Percentiles rank a stretch among this genome's conserved stretches.
These are phyloP conservation scores for Xylaria multiplex DNA, from an alignment of 2,329 filamentous ascomycete genomes.

Conservation along the genomic window DNA sequence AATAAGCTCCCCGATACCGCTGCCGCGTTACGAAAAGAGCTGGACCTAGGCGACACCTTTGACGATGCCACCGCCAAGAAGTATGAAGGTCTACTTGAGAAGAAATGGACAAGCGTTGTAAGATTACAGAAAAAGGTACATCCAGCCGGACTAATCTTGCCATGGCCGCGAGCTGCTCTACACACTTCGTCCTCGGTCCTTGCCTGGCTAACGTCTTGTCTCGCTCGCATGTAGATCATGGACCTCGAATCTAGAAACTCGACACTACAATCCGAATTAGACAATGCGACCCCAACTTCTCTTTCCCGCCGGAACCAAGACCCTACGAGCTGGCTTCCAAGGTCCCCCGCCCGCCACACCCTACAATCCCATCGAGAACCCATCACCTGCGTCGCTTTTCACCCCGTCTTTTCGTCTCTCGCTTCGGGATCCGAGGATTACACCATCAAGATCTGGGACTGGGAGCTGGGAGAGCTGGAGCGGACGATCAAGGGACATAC, in stretches of 20 bases:
- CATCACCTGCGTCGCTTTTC: slow-evolving; percentile 90
- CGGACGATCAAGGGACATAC: slow-evolving; percentile 92
- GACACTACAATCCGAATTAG: slow-evolving; percentile 81
- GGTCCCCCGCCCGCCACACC: slow-evolving; percentile 80
- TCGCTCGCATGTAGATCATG: slow-evolving; percentile 73
- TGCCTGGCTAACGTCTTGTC: slow-evolving; percentile 17
- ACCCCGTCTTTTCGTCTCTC: slow-evolving; percentile 88
- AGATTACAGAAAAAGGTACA: slow-evolving; percentile 91
- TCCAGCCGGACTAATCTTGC: slow-evolving; percentile 8
- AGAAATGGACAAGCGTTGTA: slow-evolving; percentile 98
- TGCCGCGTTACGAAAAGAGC: slow-evolving; percentile 77
- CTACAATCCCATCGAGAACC: slow-evolving; percentile 84
- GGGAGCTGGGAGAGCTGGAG: slow-evolving; percentile 91
- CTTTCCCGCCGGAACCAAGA: slow-evolving; percentile 84
- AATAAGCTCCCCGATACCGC: slow-evolving; percentile 77
- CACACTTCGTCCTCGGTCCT: background rate
- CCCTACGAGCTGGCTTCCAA: slow-evolving; percentile 86
- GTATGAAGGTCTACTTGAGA: slow-evolving; percentile 92
- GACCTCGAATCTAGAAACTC: slow-evolving; percentile 83
- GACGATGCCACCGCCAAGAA: slow-evolving; percentile 88
- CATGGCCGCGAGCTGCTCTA: background rate
- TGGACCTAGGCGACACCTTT: slow-evolving; percentile 76
- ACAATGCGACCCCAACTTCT: slow-evolving; percentile 80
- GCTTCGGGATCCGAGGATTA: slow-evolving; percentile 92
- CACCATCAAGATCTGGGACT: slow-evolving; percentile 98